phyloP scores from a whole-genome alignment of 805 yeast genomes.

The Starmerella ratchasimensis region DNA sequence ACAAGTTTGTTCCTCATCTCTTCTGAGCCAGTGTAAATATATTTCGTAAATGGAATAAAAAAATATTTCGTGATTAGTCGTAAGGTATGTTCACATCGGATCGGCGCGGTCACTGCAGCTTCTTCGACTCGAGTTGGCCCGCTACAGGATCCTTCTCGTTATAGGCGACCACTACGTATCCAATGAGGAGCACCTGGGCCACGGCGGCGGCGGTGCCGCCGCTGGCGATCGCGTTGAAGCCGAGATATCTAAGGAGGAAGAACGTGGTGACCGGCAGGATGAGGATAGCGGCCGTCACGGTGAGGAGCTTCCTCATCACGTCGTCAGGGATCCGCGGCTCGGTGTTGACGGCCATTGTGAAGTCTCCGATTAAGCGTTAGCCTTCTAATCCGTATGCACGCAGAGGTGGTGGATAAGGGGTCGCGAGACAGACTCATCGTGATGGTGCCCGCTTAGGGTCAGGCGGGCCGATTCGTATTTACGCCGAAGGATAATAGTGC shows the following conservation, averaged over 20 bases:
- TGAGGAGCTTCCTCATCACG: slow-evolving; percentile 38
- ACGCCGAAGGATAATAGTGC: too few species aligned
- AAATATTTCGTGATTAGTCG: neutral
- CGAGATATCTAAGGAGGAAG: slow-evolving; percentile 29
- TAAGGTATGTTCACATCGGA: neutral
- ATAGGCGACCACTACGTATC: slow-evolving; percentile 56
- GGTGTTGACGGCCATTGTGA: neutral
- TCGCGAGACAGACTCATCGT: too few species aligned
- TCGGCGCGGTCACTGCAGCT: slow-evolving; percentile 4
- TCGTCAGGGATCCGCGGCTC: slow-evolving; percentile 19
- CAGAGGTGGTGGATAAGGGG: too few species aligned
- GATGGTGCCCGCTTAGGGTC: too few species aligned
- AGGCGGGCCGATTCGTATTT: too few species aligned
- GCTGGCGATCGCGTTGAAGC: slow-evolving; percentile 35
- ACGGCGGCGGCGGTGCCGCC: slow-evolving; percentile 63
- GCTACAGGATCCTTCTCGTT: slow-evolving; percentile 35
- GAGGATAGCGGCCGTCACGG: slow-evolving; percentile 61
- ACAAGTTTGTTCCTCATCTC: slow-evolving; percentile 76
- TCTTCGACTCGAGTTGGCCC: slow-evolving; percentile 7
- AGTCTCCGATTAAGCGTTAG: too few species aligned
- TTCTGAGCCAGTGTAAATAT: slow-evolving; percentile 34
- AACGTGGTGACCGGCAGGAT: slow-evolving; percentile 46
- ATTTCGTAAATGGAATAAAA: neutral
- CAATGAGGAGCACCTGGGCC: slow-evolving; percentile 56
- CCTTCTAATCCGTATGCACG: too few species aligned